A percentile compares a stretch with the other conserved stretches of the same genome.
phyloP scores from a whole-genome alignment of 2,329 filamentous ascomycete genomes.

The Epichloe typhina region DNA sequence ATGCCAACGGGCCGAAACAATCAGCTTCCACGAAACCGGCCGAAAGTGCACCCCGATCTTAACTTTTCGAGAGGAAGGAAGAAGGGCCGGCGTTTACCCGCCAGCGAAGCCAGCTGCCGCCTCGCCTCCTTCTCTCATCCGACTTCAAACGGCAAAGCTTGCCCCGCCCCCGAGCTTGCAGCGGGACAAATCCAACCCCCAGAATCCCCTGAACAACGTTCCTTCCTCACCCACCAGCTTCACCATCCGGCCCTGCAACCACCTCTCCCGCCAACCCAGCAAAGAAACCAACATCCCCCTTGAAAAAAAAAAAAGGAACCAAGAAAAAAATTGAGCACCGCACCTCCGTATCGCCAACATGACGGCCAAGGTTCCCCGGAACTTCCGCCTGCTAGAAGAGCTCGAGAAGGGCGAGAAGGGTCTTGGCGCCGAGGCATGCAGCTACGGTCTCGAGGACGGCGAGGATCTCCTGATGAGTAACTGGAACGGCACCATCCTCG shows the following conservation, averaged over 20 bases:
- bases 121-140: not conserved
- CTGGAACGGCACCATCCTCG: conserved; percentile 97
- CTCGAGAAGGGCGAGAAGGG: conserved; percentile 99
- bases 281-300: not conserved
- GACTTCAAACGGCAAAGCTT: not conserved
- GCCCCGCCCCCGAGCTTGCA: not conserved
- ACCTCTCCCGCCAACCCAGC: not conserved
- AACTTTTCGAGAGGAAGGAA: not conserved
- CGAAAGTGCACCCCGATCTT: not conserved
- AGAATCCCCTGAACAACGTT: not conserved
- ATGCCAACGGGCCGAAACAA: not conserved
- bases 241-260: not conserved
- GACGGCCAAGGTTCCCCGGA: conserved; percentile 63
- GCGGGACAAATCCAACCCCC: not conserved
- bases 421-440: conserved; percentile 89
- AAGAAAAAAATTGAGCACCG: not conserved
- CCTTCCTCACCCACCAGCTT: not conserved
- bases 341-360: conserved; percentile 12
- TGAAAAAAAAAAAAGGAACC: not conserved
- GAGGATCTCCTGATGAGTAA: conserved; percentile 95
- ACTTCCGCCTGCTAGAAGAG: conserved; percentile 94
- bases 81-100: conserved; percentile 8
- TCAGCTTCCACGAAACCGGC: not conserved
- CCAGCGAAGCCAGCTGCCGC: not conserved
- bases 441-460: conserved; percentile 85